Evolutionary conservation across 768 basidiomycete species (phyloP).

Genomic region (Amanita pseudoporphyria): DNA sequence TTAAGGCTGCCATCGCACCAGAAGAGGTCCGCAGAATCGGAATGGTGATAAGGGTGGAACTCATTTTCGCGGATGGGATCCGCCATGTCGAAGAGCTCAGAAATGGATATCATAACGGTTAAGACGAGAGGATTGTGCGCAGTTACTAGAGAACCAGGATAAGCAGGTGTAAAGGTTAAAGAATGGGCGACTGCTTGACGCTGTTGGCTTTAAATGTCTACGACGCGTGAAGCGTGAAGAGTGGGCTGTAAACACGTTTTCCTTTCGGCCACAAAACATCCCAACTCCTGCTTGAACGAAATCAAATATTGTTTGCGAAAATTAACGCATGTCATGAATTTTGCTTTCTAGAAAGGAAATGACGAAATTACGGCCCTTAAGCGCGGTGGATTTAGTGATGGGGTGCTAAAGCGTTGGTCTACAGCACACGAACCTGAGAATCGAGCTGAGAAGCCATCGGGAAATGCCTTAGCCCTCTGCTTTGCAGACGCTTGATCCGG

Average conservation of each 20-base stretch:
- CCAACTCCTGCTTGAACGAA: not conserved
- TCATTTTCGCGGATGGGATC: not conserved
- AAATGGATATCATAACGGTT: not conserved
- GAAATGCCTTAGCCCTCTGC: too few relatives aligned
- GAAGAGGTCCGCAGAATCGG: not conserved
- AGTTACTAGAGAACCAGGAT: not conserved
- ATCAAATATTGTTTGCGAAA: not conserved
- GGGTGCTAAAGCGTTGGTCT: too few relatives aligned
- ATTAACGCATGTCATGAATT: not conserved
- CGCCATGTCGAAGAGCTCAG: not conserved
- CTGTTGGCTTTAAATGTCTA: not conserved
- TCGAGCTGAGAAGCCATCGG: too few relatives aligned
- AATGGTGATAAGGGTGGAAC: not conserved
- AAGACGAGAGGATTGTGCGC: not conserved
- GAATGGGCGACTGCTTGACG: not conserved
- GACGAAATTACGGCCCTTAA: too few relatives aligned
- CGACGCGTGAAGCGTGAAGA: not conserved
- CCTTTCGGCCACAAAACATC: not conserved
- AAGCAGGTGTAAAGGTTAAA: not conserved
- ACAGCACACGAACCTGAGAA: too few relatives aligned
- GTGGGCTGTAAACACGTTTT: not conserved
- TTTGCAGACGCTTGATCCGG: too few relatives aligned
- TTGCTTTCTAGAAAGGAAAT: too few relatives aligned
- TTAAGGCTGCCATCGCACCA: not conserved
- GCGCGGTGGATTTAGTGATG: too few relatives aligned